A percentile compares a stretch with the other conserved stretches of the same genome.
Conservation (phyloP, 2,329 filamentous ascomycete species). For the Ploettnerulaceae sp. region DNA sequence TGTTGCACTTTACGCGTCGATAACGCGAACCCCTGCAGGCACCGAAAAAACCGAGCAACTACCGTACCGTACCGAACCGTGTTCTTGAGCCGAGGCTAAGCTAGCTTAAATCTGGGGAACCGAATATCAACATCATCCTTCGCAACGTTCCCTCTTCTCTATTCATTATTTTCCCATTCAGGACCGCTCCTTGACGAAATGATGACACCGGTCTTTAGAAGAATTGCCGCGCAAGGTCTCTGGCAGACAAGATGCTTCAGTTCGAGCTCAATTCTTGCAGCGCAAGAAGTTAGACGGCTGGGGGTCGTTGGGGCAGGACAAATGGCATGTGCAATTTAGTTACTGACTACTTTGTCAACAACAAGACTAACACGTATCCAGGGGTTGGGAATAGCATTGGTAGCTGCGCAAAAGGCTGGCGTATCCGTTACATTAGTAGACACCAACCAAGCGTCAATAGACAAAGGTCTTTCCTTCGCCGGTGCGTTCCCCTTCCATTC, state of each 20-base stretch:
- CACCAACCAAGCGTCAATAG: constrained; percentile 73
- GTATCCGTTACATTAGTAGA: constrained; percentile 86
- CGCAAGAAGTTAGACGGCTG: constrained; percentile 75
- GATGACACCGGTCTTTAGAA: constrained; percentile 27
- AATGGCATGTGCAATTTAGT: constrained; percentile 59
- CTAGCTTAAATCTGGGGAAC: constrained; percentile 16
- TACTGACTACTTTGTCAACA: not conserved
- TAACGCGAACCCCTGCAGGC: constrained; percentile 19
- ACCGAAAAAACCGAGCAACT: constrained; percentile 2
- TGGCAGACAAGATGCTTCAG: constrained; percentile 56
- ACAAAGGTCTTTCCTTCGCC: constrained; percentile 87
- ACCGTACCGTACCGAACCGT: not conserved
- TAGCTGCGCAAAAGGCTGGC: constrained; percentile 78
- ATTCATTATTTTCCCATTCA: not conserved
- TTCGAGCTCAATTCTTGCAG: constrained; percentile 54
- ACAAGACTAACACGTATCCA: constrained; percentile 37
- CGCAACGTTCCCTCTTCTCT: not conserved
- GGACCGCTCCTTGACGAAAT: constrained; percentile 22
- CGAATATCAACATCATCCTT: constrained; percentile 8
- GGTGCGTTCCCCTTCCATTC: constrained; percentile 44
- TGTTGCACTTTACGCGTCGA: constrained; percentile 10
- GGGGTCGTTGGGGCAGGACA: constrained; percentile 94
- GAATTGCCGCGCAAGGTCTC: constrained; percentile 22
- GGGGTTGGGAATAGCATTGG: constrained; percentile 93
- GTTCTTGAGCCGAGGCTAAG: constrained; percentile 19